Evolutionary conservation across 1,284 basidiomycete genomes (phyloP).

Genomic region (Volvariella volvacea): DNA sequence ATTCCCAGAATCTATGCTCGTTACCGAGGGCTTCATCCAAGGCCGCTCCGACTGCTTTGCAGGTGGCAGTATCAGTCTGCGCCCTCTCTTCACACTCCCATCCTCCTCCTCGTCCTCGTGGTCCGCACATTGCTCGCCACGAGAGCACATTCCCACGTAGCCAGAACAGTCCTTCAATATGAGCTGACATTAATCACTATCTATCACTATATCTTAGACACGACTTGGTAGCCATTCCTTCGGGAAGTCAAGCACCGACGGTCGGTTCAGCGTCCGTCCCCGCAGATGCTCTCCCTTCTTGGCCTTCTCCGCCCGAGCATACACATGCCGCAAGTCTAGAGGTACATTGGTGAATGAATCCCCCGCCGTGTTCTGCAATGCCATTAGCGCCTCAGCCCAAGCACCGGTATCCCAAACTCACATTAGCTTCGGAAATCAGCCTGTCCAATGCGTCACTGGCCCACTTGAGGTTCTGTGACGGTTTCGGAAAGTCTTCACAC

Average conservation of each 20-base stretch:
- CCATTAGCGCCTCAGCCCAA: not conserved
- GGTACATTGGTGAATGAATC: conserved; percentile 61
- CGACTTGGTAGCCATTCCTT: conserved; percentile 64
- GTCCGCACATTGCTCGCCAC: conserved; percentile 5
- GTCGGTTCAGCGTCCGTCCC: conserved; percentile 47
- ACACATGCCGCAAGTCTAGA: conserved; percentile 72
- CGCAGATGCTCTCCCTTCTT: conserved; percentile 63
- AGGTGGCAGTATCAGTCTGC: too few relatives aligned
- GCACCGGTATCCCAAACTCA: conserved; percentile 29
- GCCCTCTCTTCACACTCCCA: conserved; percentile 9
- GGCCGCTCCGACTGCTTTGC: too few relatives aligned
- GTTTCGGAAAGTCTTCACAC: conserved; percentile 74
- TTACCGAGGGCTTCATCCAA: too few relatives aligned
- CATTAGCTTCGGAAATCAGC: conserved; percentile 72
- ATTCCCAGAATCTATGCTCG: too few relatives aligned
- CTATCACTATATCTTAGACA: not conserved
- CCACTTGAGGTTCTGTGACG: conserved; percentile 83
- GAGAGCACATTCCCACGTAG: not conserved
- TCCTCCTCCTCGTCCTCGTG: conserved; percentile 3
- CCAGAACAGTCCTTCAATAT: too few relatives aligned
- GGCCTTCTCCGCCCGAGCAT: conserved; percentile 61
- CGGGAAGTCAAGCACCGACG: conserved; percentile 73
- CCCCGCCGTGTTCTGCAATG: conserved; percentile 35
- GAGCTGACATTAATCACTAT: too few relatives aligned
- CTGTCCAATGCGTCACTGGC: conserved; percentile 73